Evolutionary conservation across 768 basidiomycete species (phyloP).

Genomic region (Phylloporus sp.): DNA sequence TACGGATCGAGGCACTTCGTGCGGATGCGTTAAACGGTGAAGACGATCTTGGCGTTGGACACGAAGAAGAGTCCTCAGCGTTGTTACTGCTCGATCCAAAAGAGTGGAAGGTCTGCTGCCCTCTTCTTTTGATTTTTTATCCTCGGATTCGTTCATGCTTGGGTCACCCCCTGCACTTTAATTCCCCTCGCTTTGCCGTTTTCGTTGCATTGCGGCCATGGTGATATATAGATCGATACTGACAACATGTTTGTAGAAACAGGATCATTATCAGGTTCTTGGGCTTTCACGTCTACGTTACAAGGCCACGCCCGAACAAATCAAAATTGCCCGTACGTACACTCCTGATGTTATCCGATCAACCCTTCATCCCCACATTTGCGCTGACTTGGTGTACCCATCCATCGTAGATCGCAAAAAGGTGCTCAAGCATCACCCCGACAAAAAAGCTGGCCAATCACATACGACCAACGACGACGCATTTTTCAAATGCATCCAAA

Average conservation of each 20-base stretch:
- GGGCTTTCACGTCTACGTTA: constrained; percentile 89
- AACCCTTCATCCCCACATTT: neutral
- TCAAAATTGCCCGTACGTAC: constrained; percentile 89
- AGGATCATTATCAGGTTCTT: constrained; percentile 97
- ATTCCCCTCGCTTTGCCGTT: neutral
- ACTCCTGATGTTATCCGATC: constrained; percentile 2
- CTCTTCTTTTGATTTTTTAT: neutral
- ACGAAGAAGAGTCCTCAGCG: constrained; percentile 76
- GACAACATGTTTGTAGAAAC: constrained; percentile 57
- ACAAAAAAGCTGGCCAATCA: constrained; percentile 82
- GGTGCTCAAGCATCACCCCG: constrained; percentile 97
- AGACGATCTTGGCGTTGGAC: constrained; percentile 89
- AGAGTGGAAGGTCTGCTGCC: constrained; percentile 83
- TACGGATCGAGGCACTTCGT: constrained; percentile 48
- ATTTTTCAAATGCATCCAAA: constrained; percentile 99
- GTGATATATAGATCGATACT: constrained; percentile 3
- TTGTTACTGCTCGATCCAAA: constrained; percentile 84
- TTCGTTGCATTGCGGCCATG: neutral
- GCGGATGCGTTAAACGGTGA: constrained; percentile 48
- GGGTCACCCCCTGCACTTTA: neutral
- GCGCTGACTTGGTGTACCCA: neutral
- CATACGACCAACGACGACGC: constrained; percentile 92
- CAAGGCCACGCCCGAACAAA: constrained; percentile 85
- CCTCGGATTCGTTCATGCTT: neutral
- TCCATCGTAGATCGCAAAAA: constrained; percentile 84